Conservation (phyloP, 257 asterid genomes). For the Ocimum tenuiflorum region DNA sequence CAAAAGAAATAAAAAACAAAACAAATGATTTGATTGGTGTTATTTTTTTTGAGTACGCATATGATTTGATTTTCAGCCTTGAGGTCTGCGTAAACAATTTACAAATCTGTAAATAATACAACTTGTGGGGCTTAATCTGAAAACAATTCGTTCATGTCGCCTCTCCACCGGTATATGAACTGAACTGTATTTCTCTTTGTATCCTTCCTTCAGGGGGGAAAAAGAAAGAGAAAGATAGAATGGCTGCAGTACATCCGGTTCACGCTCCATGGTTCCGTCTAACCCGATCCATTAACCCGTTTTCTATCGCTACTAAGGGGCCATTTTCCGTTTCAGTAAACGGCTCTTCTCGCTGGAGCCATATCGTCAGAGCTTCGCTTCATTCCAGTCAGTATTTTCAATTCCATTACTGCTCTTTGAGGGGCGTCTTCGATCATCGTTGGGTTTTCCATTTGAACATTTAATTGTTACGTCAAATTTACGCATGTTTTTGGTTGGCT, state of each 20-base stretch:
- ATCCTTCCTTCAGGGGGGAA: too few species aligned
- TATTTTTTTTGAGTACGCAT: too few species aligned
- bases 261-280: conserved; percentile 36
- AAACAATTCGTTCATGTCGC: conserved; percentile 1
- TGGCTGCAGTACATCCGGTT: conserved; percentile 47
- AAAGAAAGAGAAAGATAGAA: conserved; percentile 3
- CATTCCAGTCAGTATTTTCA: conserved; percentile 42
- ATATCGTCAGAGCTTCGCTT: conserved; percentile 41
- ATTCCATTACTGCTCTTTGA: background rate
- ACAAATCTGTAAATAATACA: background rate
- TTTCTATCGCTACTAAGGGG: conserved; percentile 19
- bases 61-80: too few species aligned
- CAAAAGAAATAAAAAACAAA: too few species aligned
- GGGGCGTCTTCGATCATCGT: background rate
- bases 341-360: conserved; percentile 27
- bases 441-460: background rate
- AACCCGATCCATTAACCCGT: conserved; percentile 31
- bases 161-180: conserved; percentile 10
- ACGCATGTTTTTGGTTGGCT: background rate
- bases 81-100: too few species aligned
- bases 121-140: conserved; percentile 1
- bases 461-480: background rate
- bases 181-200: conserved; percentile 9
- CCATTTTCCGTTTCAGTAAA: conserved; percentile 30
- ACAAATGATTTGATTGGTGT: too few species aligned